Percentiles rank a stretch among this genome's conserved stretches.
Evolutionary conservation across 2,329 filamentous ascomycete genomes (phyloP).

Genomic region (Aspergillus latus): DNA sequence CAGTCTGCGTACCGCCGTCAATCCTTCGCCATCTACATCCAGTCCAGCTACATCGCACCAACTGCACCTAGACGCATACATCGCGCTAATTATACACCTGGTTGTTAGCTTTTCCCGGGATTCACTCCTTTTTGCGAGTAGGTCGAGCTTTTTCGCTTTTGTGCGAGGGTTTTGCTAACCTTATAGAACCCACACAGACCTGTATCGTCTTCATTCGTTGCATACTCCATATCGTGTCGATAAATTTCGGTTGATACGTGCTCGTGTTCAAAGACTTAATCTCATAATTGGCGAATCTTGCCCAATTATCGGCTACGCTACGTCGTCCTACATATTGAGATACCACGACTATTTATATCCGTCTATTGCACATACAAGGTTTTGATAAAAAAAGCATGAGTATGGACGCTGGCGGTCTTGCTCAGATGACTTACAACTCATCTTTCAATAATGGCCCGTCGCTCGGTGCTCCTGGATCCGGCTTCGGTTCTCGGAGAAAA

Average conservation of each 20-base stretch:
- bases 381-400: constrained; percentile 35
- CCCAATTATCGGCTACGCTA: constrained; percentile 12
- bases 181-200: constrained; percentile 6
- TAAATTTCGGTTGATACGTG: constrained; percentile 18
- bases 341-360: constrained; percentile 16
- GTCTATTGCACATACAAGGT: constrained; percentile 33
- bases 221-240: constrained; percentile 15
- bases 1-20: constrained; percentile 26
- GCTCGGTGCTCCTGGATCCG: constrained; percentile 72
- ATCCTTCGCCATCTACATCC: constrained; percentile 17
- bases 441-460: constrained; percentile 64
- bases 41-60: constrained; percentile 14
- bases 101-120: constrained; percentile 21
- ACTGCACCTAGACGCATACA: constrained; percentile 15
- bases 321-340: constrained; percentile 25
- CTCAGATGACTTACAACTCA: constrained; percentile 96
- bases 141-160: not conserved
- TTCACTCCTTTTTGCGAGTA: constrained; percentile 20
- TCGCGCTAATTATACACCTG: constrained; percentile 23
- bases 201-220: constrained; percentile 15
- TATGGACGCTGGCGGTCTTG: constrained; percentile 96
- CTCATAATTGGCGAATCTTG: constrained; percentile 28
- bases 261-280: constrained; percentile 28
- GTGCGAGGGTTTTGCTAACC: constrained; percentile 12
- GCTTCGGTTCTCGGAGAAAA: constrained; percentile 82